Evolutionary conservation across 352 stramenopile species (phyloP).

Genomic region (Ophiocytium majus): DNA sequence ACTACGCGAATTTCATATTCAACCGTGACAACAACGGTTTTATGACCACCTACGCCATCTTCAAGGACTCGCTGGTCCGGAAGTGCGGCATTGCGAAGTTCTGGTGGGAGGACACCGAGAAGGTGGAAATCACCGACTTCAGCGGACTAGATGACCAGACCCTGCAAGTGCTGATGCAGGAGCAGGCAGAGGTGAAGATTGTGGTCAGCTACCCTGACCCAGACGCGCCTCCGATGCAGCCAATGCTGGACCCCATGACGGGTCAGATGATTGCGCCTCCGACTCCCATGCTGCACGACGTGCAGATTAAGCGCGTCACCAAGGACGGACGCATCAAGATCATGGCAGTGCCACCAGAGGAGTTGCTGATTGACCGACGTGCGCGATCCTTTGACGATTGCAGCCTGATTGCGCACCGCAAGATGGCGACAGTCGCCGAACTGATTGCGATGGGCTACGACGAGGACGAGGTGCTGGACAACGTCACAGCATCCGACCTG

Average conservation of each 20-base stretch:
- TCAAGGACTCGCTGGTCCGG: not conserved
- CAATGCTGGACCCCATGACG: not conserved
- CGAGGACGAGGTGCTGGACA: not conserved
- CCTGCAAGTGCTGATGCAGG: not conserved
- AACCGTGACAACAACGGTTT: not conserved
- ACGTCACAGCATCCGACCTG: not conserved
- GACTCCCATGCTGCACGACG: not conserved
- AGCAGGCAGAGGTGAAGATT: not conserved
- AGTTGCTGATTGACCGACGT: not conserved
- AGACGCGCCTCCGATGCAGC: not conserved
- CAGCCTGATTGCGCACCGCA: not conserved
- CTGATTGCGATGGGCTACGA: not conserved
- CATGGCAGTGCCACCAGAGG: not conserved
- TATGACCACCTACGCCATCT: not conserved
- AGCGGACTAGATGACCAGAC: too few species aligned
- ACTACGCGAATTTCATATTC: not conserved
- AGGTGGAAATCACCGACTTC: too few species aligned
- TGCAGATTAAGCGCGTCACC: not conserved
- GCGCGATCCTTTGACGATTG: not conserved
- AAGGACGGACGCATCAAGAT: not conserved
- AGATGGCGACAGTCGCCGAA: not conserved
- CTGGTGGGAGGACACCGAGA: constrained; percentile 10
- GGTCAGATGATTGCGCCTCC: too few species aligned
- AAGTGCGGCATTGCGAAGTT: not conserved
- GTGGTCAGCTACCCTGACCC: not conserved